Conservation (phyloP, 2,329 filamentous ascomycete genomes). For the Ophiostoma sp. region DNA sequence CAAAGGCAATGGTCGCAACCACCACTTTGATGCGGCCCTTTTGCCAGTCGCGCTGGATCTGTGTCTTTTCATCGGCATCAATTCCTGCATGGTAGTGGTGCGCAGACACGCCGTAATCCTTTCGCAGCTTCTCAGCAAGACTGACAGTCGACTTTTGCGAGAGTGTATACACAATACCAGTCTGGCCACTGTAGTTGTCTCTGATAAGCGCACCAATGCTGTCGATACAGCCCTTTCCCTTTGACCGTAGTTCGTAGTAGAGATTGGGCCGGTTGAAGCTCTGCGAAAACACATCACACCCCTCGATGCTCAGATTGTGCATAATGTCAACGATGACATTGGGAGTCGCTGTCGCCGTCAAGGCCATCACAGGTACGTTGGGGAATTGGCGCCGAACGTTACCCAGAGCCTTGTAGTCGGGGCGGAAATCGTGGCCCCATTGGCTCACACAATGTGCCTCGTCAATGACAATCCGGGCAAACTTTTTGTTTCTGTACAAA, state of each 20-base stretch:
- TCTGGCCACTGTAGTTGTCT: slow-evolving; percentile 61
- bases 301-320: slow-evolving; percentile 76
- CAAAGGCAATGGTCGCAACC: slow-evolving; percentile 96
- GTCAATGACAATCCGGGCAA: slow-evolving; percentile 91
- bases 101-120: slow-evolving; percentile 61
- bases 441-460: slow-evolving; percentile 99
- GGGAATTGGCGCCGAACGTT: slow-evolving; percentile 66
- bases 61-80: slow-evolving; percentile 58
- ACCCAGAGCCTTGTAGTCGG: slow-evolving; percentile 86
- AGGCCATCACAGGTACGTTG: slow-evolving; percentile 81
- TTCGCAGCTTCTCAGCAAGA: slow-evolving; percentile 62
- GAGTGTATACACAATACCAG: slow-evolving; percentile 89
- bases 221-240: slow-evolving; percentile 53
- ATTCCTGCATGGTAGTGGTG: slow-evolving; percentile 84
- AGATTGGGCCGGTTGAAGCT: slow-evolving; percentile 98
- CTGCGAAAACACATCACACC: slow-evolving; percentile 75
- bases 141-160: slow-evolving; percentile 78
- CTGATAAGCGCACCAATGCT: slow-evolving; percentile 64
- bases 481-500: slow-evolving; percentile 63
- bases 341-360: slow-evolving; percentile 91
- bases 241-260: slow-evolving; percentile 75
- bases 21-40: slow-evolving; percentile 74
- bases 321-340: slow-evolving; percentile 90
- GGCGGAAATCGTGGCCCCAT: slow-evolving; percentile 97
- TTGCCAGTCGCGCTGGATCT: slow-evolving; percentile 79